These are phyloP conservation scores for Pleurotus sapidus DNA, from an alignment of 768 basidiomycete genomes.

Conservation along the genomic window DNA sequence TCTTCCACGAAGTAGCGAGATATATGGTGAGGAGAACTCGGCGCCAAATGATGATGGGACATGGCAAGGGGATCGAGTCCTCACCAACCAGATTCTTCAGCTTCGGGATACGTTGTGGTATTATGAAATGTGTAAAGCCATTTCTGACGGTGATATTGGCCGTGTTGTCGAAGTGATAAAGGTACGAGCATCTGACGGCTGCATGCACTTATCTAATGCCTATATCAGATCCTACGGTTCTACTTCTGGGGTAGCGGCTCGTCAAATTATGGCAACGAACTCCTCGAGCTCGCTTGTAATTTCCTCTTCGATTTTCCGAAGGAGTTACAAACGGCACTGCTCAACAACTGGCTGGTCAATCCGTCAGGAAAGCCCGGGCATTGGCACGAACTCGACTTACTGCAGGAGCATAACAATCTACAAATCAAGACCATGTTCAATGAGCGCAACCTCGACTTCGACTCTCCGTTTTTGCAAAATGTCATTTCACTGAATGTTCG, in stretches of 20 bases:
- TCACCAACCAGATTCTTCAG: conserved; percentile 19
- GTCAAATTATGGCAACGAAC: conserved; percentile 16
- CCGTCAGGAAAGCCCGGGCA: conserved; percentile 8
- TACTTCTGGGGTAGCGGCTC: conserved; percentile 15
- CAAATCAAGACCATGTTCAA: conserved; percentile 13
- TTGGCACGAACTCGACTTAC: conserved; percentile 14
- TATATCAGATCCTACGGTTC: conserved; percentile 14
- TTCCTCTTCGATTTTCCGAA: conserved; percentile 13
- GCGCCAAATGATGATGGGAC: too few species aligned
- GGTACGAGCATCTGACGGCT: too few species aligned
- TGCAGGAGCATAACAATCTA: conserved; percentile 16
- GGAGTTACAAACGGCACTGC: neutral
- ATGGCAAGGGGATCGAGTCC: too few species aligned
- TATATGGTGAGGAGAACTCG: neutral
- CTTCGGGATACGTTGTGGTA: conserved; percentile 17
- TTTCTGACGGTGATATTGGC: conserved; percentile 27
- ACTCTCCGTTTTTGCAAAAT: neutral
- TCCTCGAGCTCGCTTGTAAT: conserved; percentile 16
- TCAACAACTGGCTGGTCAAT: conserved; percentile 17
- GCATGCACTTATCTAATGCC: too few species aligned
- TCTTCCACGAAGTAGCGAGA: neutral
- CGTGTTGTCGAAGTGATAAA: conserved; percentile 23
- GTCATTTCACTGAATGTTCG: neutral
- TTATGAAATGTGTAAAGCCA: conserved; percentile 18
- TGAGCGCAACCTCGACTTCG: conserved; percentile 2